Conservation (phyloP, 176 grass and related monocot genomes). For the Metroxylon sagu region DNA sequence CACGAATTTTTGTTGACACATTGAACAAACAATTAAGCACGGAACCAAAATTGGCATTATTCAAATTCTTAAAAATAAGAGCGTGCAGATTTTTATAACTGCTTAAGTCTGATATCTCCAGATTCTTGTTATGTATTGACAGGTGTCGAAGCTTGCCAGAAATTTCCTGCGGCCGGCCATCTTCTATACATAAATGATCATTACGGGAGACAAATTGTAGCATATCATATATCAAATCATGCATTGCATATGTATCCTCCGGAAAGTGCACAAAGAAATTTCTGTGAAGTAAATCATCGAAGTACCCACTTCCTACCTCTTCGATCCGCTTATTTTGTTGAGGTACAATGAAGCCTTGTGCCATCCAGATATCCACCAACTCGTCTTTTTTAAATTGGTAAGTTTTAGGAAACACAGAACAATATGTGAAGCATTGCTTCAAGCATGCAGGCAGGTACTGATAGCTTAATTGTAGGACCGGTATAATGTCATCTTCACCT, state of each 20-base stretch:
- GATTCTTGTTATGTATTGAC: no score
- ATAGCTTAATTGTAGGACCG: slow-evolving; percentile 37
- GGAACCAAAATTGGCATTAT: no score
- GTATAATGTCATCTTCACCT: slow-evolving; percentile 18
- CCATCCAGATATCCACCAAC: not conserved
- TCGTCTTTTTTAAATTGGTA: not conserved
- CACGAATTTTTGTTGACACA: no score
- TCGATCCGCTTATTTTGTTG: not conserved
- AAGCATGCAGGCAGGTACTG: slow-evolving; percentile 29
- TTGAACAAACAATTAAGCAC: no score
- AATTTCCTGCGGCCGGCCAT: not conserved
- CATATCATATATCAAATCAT: slow-evolving; percentile 43
- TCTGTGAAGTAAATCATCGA: not conserved
- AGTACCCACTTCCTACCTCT: not conserved
- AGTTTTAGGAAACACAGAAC: slow-evolving; percentile 32
- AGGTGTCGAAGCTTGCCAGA: not conserved
- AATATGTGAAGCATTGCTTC: slow-evolving; percentile 38
- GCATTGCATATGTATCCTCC: slow-evolving; percentile 3
- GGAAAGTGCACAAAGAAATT: not conserved
- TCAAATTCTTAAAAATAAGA: no score
- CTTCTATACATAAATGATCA: slow-evolving; percentile 4
- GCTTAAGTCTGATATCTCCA: no score
- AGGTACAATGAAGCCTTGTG: not conserved
- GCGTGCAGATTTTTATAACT: no score
- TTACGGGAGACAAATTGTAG: slow-evolving; percentile 13